Evolutionary conservation across 768 basidiomycete species (phyloP).

Genomic region (Russula virescens): DNA sequence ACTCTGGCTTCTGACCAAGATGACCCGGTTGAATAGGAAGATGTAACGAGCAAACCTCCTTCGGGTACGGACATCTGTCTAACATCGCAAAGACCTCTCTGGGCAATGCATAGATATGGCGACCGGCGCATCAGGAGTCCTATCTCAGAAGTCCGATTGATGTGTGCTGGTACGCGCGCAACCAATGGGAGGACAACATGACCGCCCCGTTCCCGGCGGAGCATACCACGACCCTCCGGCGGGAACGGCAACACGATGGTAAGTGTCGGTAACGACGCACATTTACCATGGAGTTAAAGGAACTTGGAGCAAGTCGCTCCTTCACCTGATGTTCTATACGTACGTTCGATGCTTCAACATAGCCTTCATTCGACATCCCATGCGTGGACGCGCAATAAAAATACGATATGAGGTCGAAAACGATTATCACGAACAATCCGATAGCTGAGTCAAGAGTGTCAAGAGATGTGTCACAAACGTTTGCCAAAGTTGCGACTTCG

Average conservation of each 20-base stretch:
- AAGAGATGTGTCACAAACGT: no score
- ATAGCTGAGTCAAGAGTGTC: not conserved
- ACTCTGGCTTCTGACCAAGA: not conserved
- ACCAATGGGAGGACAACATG: not conserved
- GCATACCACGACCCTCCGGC: not conserved
- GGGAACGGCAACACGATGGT: not conserved
- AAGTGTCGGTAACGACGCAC: no score
- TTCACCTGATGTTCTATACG: no score
- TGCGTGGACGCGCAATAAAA: no score
- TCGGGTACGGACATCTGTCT: slow-evolving; percentile 1
- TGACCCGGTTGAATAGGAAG: slow-evolving; percentile 6
- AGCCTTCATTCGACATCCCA: no score
- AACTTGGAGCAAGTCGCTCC: no score
- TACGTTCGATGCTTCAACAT: no score
- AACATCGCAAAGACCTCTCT: not conserved
- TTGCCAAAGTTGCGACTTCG: no score
- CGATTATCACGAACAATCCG: not conserved
- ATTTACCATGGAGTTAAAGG: no score
- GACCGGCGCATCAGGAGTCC: not conserved
- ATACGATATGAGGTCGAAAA: no score
- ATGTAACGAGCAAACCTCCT: not conserved
- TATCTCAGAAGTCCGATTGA: no score
- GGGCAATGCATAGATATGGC: no score
- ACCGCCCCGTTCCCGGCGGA: not conserved
- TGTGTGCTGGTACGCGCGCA: not conserved